A percentile compares a stretch with the other conserved stretches of the same genome.
These are phyloP conservation scores for Nitzschia palea DNA, from an alignment of 108 stramenopile species.

Conservation along the genomic window DNA sequence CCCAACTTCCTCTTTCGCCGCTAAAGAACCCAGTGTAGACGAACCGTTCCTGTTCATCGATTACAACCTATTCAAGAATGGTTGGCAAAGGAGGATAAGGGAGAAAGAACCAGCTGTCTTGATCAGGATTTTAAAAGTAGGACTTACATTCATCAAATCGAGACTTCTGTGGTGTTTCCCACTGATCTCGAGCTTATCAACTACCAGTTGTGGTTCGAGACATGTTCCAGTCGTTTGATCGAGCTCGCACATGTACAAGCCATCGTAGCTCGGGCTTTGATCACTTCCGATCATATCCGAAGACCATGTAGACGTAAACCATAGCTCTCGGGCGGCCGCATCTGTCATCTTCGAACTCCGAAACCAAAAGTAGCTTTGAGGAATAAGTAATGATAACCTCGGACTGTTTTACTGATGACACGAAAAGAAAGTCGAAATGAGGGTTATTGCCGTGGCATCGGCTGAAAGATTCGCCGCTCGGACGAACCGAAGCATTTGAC, in stretches of 20 bases:
- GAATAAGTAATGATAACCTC: too few relatives aligned
- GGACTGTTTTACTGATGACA: not conserved
- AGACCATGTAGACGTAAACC: not conserved
- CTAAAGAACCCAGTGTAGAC: not conserved
- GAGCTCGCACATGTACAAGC: constrained; percentile 5
- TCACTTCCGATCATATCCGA: not conserved
- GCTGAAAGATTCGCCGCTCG: too few relatives aligned
- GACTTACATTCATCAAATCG: not conserved
- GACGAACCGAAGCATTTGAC: too few relatives aligned
- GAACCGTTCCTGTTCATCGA: not conserved
- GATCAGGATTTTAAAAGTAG: not conserved
- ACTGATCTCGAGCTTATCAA: not conserved
- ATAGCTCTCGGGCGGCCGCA: not conserved
- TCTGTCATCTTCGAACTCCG: not conserved
- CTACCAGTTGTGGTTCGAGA: not conserved
- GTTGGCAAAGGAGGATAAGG: not conserved
- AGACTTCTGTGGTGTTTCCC: not conserved
- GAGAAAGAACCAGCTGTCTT: not conserved
- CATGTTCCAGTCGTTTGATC: not conserved
- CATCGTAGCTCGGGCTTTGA: not conserved
- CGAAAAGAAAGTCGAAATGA: too few relatives aligned
- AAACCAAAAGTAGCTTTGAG: too few relatives aligned
- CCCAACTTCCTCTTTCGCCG: constrained; percentile 1
- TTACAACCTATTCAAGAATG: not conserved
- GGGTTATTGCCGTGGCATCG: too few relatives aligned